These are phyloP conservation scores for Arctium minus DNA, from an alignment of 129 eudicot species.

Conservation along the genomic window DNA sequence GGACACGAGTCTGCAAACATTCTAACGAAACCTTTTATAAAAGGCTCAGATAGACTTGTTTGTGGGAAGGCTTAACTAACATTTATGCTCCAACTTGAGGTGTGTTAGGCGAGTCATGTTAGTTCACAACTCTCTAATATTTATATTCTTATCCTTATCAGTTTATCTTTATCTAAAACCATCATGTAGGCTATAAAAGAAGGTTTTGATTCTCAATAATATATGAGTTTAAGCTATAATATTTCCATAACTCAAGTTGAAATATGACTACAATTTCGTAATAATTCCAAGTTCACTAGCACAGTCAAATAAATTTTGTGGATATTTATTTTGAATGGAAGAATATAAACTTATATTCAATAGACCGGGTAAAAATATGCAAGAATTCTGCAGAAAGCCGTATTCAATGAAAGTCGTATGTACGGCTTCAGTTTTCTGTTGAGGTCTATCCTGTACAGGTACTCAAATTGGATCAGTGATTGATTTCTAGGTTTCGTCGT, in stretches of 20 bases:
- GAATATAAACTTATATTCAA: neutral
- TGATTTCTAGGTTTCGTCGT: no score
- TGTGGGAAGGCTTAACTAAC: neutral
- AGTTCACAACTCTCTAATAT: neutral
- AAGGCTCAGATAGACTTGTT: neutral
- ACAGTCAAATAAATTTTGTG: neutral
- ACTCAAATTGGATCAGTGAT: no score
- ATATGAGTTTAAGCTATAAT: neutral
- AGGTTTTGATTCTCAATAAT: neutral
- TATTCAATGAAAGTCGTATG: no score
- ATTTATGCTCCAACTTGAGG: neutral
- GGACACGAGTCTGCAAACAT: neutral
- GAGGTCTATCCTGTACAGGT: no score
- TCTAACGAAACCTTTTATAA: neutral
- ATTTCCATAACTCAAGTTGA: neutral
- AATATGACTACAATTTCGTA: neutral
- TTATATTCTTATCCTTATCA: neutral
- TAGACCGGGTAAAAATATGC: neutral
- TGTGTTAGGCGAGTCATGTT: neutral
- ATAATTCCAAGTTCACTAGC: slow-evolving; percentile 1
- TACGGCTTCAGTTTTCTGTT: no score
- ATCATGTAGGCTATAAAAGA: neutral
- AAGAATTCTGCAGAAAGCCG: no score
- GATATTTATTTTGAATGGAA: neutral
- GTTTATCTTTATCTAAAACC: neutral